These are phyloP conservation scores for Aspergillus ochraceus DNA, from an alignment of 2,329 filamentous ascomycete species.

Conservation along the genomic window DNA sequence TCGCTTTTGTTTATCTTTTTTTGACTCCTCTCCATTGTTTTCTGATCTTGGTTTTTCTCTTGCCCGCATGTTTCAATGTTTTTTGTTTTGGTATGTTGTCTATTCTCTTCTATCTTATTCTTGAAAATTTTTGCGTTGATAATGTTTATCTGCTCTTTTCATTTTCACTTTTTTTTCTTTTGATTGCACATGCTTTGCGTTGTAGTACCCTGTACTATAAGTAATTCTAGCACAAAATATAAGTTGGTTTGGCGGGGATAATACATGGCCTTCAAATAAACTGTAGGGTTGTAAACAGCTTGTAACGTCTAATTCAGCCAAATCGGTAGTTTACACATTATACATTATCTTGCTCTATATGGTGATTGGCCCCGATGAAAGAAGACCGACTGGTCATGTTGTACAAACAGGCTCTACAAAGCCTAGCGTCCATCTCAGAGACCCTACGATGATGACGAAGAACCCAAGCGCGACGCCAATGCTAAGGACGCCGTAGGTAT, in stretches of 20 bases:
- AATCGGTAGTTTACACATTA: neutral
- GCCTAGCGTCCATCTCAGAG: slow-evolving; percentile 54
- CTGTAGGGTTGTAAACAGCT: neutral
- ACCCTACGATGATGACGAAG: slow-evolving; percentile 56
- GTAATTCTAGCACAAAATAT: slow-evolving; percentile 37
- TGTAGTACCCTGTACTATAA: slow-evolving; percentile 41
- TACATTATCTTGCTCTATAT: neutral
- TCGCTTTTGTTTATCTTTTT: slow-evolving; percentile 4
- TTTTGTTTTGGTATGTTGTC: slow-evolving; percentile 1
- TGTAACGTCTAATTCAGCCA: neutral
- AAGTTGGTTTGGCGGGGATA: slow-evolving; percentile 30
- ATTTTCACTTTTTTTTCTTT: slow-evolving; percentile 16
- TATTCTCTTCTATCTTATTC: neutral
- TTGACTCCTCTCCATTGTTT: slow-evolving; percentile 16
- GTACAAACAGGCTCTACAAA: slow-evolving; percentile 37
- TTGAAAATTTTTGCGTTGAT: slow-evolving; percentile 1
- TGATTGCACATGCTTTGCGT: slow-evolving; percentile 30
- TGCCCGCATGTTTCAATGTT: slow-evolving; percentile 13
- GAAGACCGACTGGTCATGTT: slow-evolving; percentile 1
- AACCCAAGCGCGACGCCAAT: slow-evolving; percentile 49
- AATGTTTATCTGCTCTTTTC: slow-evolving; percentile 8
- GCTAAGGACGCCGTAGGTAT: slow-evolving; percentile 56
- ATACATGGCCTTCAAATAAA: neutral
- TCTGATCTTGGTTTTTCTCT: slow-evolving; percentile 9
- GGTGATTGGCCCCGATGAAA: neutral